phyloP scores from a whole-genome alignment of 257 asterid genomes.

The Fraxinus cuspidata region DNA sequence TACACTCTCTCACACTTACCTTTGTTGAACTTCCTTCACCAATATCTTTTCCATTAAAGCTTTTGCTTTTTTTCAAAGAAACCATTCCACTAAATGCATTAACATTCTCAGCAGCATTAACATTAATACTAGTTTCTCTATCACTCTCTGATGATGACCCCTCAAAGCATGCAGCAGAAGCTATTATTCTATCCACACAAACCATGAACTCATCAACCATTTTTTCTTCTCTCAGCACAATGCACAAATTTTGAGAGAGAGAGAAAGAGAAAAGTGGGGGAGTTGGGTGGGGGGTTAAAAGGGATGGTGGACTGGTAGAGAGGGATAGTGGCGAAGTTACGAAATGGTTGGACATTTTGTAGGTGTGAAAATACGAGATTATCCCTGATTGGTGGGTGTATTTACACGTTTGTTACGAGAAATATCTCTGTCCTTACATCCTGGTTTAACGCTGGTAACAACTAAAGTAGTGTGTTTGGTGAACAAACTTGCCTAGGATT shows the following conservation, averaged over 20 bases:
- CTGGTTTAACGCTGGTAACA: not conserved
- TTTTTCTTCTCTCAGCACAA: constrained; percentile 10
- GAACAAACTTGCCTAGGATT: not conserved
- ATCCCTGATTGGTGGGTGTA: constrained; percentile 20
- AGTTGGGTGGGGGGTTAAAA: not conserved
- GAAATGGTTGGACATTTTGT: constrained; percentile 27
- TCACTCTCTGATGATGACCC: not conserved
- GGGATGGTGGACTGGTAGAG: not conserved
- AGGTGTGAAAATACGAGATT: constrained; percentile 25
- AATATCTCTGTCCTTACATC: constrained; percentile 23
- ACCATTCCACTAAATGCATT: constrained; percentile 2
- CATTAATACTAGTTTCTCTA: not conserved
- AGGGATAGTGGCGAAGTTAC: constrained; percentile 38
- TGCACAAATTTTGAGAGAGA: constrained; percentile 5
- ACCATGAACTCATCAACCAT: constrained; percentile 83
- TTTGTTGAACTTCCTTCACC: constrained; percentile 24
- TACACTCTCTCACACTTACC: constrained; percentile 37
- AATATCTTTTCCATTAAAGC: not conserved
- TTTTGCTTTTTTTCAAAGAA: not conserved
- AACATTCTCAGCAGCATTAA: not conserved
- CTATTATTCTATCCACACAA: constrained; percentile 45
- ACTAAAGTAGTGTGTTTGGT: not conserved
- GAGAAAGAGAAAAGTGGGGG: constrained; percentile 13
- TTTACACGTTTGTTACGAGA: constrained; percentile 33
- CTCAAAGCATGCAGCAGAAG: constrained; percentile 30